Conservation (phyloP, 2,329 filamentous ascomycete genomes). For the Scedosporium dehoogii region DNA sequence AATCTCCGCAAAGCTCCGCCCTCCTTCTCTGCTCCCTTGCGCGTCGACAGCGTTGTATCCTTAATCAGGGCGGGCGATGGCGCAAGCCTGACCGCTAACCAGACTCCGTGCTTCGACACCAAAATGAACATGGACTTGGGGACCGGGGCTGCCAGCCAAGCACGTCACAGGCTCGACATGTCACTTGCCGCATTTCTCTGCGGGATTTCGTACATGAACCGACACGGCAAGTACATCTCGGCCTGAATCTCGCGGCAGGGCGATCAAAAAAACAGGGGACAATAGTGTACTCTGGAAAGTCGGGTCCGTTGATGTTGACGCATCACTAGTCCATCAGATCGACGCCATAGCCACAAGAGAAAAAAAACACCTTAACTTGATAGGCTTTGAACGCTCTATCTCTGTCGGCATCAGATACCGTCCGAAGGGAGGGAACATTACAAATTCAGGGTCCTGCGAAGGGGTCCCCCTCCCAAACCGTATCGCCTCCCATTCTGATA, state of each 20-base stretch:
- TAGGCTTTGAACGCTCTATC: no score
- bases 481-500: neutral
- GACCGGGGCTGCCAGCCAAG: neutral
- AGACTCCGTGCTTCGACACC: neutral
- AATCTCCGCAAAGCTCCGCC: neutral
- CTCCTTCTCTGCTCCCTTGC: neutral
- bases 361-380: no score
- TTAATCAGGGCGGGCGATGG: neutral
- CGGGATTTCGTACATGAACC: neutral
- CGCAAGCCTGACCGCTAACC: neutral
- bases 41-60: neutral
- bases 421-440: neutral
- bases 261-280: no score
- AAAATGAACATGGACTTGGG: no score
- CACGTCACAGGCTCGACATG: neutral
- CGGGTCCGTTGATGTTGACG: no score
- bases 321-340: no score
- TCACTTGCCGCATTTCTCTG: neutral
- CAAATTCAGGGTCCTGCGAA: neutral
- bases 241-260: no score
- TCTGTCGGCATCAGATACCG: neutral
- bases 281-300: no score
- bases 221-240: neutral
- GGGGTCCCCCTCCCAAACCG: neutral
- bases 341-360: no score